Evolutionary conservation across 1,139 yeast species (phyloP), one percentile per base, ranked within the genome.

Genomic region (Yamadazyma dushanensis): DNA sequence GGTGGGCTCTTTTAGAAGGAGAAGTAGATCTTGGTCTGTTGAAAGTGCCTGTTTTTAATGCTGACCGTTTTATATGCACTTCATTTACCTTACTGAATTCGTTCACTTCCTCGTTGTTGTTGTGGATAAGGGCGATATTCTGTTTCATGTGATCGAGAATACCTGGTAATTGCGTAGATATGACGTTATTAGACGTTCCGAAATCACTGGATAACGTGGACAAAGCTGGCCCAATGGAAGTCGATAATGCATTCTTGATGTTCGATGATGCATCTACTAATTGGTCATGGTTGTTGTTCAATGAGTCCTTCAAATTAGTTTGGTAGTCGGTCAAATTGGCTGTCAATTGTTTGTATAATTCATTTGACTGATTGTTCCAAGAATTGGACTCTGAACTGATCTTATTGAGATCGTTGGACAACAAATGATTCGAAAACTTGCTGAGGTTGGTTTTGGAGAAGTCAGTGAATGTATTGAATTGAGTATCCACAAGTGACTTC

Each of bases 251-350:
- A 9, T 29, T 23, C 14, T 36, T 36, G 9, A 41, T 23, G 8
- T 25, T 26, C n/a, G 30, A 21, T n/a, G 44, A 36, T 18, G 26
- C 37, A 5, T 24, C 24, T 6, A 21, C 23, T 14, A 41, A 29
- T n/a, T 25, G 26, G 2, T 36, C 41, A 13, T 41, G 38, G 23
- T 39, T 35, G 26, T 26, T 29, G 11, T 25, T 11, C 17, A 32
- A 22, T 4, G 41, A 37, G 15, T 37, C 30, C 22, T 38, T 35
- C 27, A 41, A 21, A 17, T 39, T 37, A 5, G 33, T 16, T 16
- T 39, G 39, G 16, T 37, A 41, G 8, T 38, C 38, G n/a, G 11
- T 36, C 20, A 38, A n/a, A 24, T 39, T 38, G 4, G 23, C 24
- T 3, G 39, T 36, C 4, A 39, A 25, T 14, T 38, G 31, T 17